These are phyloP conservation scores for Discostella pseudostelligera DNA, from an alignment of 108 stramenopile genomes.

Conservation along the genomic window DNA sequence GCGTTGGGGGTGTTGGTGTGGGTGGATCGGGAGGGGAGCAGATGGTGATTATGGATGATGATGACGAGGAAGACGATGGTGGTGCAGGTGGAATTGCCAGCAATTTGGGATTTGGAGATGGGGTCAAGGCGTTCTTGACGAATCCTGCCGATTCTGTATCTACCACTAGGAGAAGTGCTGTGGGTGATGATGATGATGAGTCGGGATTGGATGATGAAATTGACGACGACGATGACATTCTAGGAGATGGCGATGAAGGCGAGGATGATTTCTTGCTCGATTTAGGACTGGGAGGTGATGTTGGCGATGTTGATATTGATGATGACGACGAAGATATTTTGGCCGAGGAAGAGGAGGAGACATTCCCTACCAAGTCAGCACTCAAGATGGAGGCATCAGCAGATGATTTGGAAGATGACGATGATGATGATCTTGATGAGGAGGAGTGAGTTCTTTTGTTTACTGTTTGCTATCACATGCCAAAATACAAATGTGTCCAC, in stretches of 20 bases:
- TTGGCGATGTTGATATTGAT: constrained; percentile 14
- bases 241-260: constrained; percentile 48
- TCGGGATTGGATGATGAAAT: too few relatives aligned
- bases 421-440: constrained; percentile 6
- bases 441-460: not conserved
- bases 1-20: not conserved
- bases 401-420: not conserved
- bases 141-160: constrained; percentile 46
- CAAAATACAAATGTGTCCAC: too few relatives aligned
- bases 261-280: constrained; percentile 66
- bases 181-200: constrained; percentile 50
- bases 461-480: not conserved
- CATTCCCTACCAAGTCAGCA: too few relatives aligned
- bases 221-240: constrained; percentile 50
- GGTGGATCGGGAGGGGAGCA: not conserved
- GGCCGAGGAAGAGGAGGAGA: constrained; percentile 6
- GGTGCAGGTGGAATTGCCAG: constrained; percentile 44
- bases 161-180: constrained; percentile 18
- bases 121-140: constrained; percentile 51
- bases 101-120: constrained; percentile 71
- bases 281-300: constrained; percentile 64
- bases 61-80: constrained; percentile 64
- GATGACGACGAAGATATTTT: constrained; percentile 10
- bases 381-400: too few relatives aligned
- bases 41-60: constrained; percentile 79